Conservation (phyloP, 306 rosid species). For the Vachellia collinsii region DNA sequence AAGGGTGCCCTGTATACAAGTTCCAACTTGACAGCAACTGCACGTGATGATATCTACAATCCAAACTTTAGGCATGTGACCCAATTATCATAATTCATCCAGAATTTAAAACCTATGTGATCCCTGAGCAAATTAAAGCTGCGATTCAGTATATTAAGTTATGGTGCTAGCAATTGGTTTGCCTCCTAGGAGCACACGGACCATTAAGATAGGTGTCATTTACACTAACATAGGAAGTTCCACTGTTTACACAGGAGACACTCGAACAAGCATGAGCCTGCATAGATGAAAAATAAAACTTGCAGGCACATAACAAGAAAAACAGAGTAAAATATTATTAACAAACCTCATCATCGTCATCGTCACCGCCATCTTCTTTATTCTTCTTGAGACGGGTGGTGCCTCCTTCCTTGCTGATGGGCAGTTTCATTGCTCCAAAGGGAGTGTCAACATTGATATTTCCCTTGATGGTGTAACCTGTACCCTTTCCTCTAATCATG, state of each 20-base stretch:
- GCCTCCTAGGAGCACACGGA: not conserved
- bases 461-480: constrained; percentile 83
- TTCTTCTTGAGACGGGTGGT: constrained; percentile 87
- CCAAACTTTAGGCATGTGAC: not conserved
- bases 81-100: not conserved
- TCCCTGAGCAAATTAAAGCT: constrained; percentile 3
- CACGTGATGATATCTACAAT: not conserved
- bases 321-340: constrained; percentile 14
- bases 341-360: constrained; percentile 64
- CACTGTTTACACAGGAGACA: not conserved
- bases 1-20: not conserved
- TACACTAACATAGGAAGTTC: not conserved
- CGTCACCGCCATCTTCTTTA: constrained; percentile 67
- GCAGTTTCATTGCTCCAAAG: constrained; percentile 90
- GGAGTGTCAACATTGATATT: constrained; percentile 84
- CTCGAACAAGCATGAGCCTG: not conserved
- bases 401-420: constrained; percentile 90
- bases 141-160: not conserved
- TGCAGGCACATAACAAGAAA: constrained; percentile 6
- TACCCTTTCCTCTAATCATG: constrained; percentile 95
- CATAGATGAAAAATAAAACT: not conserved
- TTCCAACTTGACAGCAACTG: not conserved
- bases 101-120: not conserved
- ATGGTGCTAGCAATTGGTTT: no score
- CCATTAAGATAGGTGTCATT: not conserved